Conservation (phyloP, 1,284 basidiomycete species). For the Ceratobasidium papillatum region DNA sequence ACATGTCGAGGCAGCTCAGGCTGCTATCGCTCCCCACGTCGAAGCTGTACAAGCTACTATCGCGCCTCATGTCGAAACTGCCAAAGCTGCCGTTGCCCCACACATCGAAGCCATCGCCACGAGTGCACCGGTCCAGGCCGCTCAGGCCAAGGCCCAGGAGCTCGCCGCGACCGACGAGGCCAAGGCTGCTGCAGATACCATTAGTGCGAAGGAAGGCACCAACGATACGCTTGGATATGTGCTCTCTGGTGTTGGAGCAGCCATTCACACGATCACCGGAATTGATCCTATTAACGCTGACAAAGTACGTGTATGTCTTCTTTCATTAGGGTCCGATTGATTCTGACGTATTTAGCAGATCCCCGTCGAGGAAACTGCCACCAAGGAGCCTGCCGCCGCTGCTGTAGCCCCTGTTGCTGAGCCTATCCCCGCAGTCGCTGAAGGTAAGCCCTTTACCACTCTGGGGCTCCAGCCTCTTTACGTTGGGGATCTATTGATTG, state of each 20-base stretch:
- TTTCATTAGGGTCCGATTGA: neutral
- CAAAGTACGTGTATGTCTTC: constrained; percentile 32
- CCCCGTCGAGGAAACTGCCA: constrained; percentile 29
- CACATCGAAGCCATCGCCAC: constrained; percentile 24
- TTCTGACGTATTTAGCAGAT: constrained; percentile 36
- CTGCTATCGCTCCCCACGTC: constrained; percentile 28
- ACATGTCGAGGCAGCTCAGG: constrained; percentile 28
- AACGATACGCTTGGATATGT: constrained; percentile 24
- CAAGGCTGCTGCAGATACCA: constrained; percentile 17
- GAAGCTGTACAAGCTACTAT: constrained; percentile 39
- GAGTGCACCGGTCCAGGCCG: constrained; percentile 33
- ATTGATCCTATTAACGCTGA: constrained; percentile 42
- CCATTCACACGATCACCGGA: constrained; percentile 41
- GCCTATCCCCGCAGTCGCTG: constrained; percentile 5
- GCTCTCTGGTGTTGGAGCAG: constrained; percentile 40
- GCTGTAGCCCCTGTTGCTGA: neutral
- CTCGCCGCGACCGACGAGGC: constrained; percentile 13
- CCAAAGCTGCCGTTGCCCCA: constrained; percentile 9
- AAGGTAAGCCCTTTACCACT: constrained; percentile 12
- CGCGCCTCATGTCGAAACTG: constrained; percentile 23
- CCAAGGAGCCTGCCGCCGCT: constrained; percentile 7
- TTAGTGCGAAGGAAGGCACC: constrained; percentile 35
- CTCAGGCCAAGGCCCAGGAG: constrained; percentile 19
- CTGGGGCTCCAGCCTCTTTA: neutral
- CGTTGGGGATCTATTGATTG: constrained; percentile 8